Conservation (phyloP, 2,329 filamentous ascomycete genomes). For the Sporothrix protearum region DNA sequence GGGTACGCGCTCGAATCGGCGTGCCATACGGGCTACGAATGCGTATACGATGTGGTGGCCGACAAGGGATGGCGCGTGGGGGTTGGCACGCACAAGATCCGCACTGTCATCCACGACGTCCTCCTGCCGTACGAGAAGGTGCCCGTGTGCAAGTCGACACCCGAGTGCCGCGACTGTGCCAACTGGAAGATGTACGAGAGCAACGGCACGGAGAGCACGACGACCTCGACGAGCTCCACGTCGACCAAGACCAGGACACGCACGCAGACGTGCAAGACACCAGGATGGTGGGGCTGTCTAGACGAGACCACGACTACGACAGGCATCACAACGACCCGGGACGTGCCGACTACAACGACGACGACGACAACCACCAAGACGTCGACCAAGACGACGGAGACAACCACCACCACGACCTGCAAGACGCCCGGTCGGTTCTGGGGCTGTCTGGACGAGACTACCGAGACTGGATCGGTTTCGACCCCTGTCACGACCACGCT, state of each 20-base stretch:
- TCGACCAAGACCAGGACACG: conserved; percentile 55
- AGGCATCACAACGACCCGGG: conserved; percentile 47
- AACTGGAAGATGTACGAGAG: conserved; percentile 95
- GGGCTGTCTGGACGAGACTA: conserved; percentile 57
- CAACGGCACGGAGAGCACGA: conserved; percentile 75
- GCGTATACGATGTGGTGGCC: conserved; percentile 85
- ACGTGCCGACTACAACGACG: conserved; percentile 36
- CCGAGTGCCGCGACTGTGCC: conserved; percentile 82
- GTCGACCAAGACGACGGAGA: conserved; percentile 41
- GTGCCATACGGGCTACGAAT: conserved; percentile 87
- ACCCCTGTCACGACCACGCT: conserved; percentile 35
- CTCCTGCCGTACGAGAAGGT: conserved; percentile 78
- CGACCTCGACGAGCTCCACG: conserved; percentile 49
- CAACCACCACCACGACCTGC: conserved; percentile 51
- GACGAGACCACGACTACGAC: conserved; percentile 58
- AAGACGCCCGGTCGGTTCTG: conserved; percentile 61
- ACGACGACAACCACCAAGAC: conserved; percentile 40
- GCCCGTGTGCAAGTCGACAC: conserved; percentile 69
- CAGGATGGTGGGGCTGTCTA: conserved; percentile 81
- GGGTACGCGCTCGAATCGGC: conserved; percentile 90
- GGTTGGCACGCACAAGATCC: conserved; percentile 87
- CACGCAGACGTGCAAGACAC: conserved; percentile 84
- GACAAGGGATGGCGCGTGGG: conserved; percentile 92
- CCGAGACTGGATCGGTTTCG: conserved; percentile 32
- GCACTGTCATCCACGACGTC: conserved; percentile 81